These are phyloP conservation scores for Oryza longistaminata DNA, from an alignment of 176 grass and related monocot genomes.

Conservation along the genomic window DNA sequence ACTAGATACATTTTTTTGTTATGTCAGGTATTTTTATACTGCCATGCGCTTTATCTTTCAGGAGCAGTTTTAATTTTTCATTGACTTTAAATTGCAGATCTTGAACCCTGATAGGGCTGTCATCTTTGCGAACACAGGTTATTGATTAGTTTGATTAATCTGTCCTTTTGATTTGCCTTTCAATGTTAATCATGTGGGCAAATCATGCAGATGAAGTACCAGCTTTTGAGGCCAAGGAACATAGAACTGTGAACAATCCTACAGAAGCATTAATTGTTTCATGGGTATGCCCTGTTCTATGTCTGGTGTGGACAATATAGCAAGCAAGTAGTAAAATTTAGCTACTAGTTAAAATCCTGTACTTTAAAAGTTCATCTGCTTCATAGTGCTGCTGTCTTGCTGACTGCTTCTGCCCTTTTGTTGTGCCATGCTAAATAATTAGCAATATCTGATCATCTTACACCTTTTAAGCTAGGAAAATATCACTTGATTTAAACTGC, in stretches of 20 bases:
- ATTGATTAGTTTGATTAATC: slow-evolving; percentile 24
- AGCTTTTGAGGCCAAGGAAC: slow-evolving; percentile 70
- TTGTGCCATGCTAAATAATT: neutral
- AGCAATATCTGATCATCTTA: neutral
- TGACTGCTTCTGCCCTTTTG: slow-evolving; percentile 1
- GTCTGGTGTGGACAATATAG: slow-evolving; percentile 18
- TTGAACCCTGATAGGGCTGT: slow-evolving; percentile 69
- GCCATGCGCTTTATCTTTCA: slow-evolving; percentile 10
- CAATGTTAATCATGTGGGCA: slow-evolving; percentile 27
- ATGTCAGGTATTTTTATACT: neutral
- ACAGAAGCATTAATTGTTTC: slow-evolving; percentile 78
- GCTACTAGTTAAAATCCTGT: neutral
- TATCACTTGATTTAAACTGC: slow-evolving; percentile 12
- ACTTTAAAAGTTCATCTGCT: neutral
- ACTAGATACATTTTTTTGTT: neutral
- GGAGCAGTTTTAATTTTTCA: neutral
- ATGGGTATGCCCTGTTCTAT: slow-evolving; percentile 55
- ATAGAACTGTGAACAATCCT: slow-evolving; percentile 75
- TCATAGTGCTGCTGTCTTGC: slow-evolving; percentile 11
- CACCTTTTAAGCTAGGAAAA: neutral
- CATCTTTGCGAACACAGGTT: slow-evolving; percentile 83
- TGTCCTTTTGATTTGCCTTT: slow-evolving; percentile 13
- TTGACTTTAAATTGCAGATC: slow-evolving; percentile 60
- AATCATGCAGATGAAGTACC: slow-evolving; percentile 70
- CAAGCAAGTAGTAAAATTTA: slow-evolving; percentile 3